Evolutionary conservation across 371 early-diverging fungal species (phyloP).

Genomic region (Rhizopus stolonifer): DNA sequence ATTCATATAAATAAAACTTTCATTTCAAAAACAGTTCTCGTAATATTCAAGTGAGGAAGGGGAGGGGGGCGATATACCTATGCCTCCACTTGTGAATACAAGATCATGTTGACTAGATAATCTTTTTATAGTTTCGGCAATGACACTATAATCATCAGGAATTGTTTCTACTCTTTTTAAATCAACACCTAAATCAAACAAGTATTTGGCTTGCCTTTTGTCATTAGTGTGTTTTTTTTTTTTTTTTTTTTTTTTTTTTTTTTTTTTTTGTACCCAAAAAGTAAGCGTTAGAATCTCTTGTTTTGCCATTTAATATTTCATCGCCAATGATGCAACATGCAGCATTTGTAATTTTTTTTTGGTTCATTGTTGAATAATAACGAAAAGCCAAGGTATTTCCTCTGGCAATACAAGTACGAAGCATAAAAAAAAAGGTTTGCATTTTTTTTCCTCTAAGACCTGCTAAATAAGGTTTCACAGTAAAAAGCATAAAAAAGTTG

Average conservation of each 20-base stretch:
- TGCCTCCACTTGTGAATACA: slow-evolving; percentile 76
- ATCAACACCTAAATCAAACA: slow-evolving; percentile 63
- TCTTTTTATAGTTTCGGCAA: slow-evolving; percentile 51
- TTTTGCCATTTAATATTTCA: slow-evolving; percentile 77
- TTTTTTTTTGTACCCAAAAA: slow-evolving; percentile 56
- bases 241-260: too few species aligned
- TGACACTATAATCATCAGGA: slow-evolving; percentile 54
- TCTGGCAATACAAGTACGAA: not conserved
- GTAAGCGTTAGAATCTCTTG: slow-evolving; percentile 65
- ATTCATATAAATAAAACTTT: too few species aligned
- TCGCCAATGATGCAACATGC: slow-evolving; percentile 60
- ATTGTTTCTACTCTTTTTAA: slow-evolving; percentile 62
- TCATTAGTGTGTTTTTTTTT: not conserved
- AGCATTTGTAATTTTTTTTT: slow-evolving; percentile 15
- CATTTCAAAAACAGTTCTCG: not conserved
- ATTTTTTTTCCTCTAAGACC: too few species aligned
- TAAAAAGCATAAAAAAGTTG: too few species aligned
- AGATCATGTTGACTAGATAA: slow-evolving; percentile 54
- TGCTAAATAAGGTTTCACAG: too few species aligned
- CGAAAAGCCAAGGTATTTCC: not conserved
- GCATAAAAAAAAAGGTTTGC: not conserved
- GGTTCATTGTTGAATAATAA: not conserved
- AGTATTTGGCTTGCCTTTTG: slow-evolving; percentile 43
- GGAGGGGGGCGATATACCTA: slow-evolving; percentile 33
- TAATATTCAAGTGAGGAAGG: too few species aligned